Percentiles rank a stretch among this genome's conserved stretches.
phyloP scores from a whole-genome alignment of 352 stramenopile genomes.

The Phytophthora aleatoria region DNA sequence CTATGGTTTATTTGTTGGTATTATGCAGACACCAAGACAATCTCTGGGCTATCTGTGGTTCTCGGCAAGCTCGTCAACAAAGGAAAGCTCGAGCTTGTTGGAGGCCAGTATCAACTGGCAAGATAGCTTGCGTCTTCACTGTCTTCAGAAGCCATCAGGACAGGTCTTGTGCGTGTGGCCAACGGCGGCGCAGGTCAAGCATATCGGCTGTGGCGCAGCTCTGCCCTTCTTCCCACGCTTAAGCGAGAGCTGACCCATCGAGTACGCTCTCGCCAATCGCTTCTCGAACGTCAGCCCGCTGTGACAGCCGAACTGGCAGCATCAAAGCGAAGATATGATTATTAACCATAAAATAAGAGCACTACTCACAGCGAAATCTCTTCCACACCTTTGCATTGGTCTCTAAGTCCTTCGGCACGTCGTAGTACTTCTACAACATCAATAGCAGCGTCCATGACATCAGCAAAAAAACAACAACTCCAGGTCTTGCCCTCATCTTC shows the following conservation, averaged over 20 bases:
- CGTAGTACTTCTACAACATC: constrained; percentile 46
- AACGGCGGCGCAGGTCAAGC: constrained; percentile 52
- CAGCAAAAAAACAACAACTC: not conserved
- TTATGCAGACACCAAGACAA: constrained; percentile 80
- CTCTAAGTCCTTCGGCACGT: constrained; percentile 56
- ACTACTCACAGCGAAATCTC: not conserved
- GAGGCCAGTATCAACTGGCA: constrained; percentile 69
- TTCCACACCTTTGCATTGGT: constrained; percentile 42
- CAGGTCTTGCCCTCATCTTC: not conserved
- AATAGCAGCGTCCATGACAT: not conserved
- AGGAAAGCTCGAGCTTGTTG: constrained; percentile 70
- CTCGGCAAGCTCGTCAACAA: constrained; percentile 72
- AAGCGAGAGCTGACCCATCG: constrained; percentile 46
- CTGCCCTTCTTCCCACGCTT: constrained; percentile 28
- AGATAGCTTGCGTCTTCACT: constrained; percentile 26
- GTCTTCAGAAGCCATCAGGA: constrained; percentile 57
- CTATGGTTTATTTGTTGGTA: constrained; percentile 9
- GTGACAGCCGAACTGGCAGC: constrained; percentile 56
- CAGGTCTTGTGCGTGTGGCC: constrained; percentile 58
- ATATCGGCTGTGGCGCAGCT: constrained; percentile 43
- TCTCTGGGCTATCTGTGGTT: constrained; percentile 73
- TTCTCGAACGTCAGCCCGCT: constrained; percentile 66
- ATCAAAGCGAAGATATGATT: constrained; percentile 2
- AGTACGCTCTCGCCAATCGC: constrained; percentile 61
- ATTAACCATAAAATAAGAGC: constrained; percentile 1